A percentile compares a stretch with the other conserved stretches of the same genome.
Conservation (phyloP, 805 yeast species). For the Jamesozyma jinghongensis region DNA sequence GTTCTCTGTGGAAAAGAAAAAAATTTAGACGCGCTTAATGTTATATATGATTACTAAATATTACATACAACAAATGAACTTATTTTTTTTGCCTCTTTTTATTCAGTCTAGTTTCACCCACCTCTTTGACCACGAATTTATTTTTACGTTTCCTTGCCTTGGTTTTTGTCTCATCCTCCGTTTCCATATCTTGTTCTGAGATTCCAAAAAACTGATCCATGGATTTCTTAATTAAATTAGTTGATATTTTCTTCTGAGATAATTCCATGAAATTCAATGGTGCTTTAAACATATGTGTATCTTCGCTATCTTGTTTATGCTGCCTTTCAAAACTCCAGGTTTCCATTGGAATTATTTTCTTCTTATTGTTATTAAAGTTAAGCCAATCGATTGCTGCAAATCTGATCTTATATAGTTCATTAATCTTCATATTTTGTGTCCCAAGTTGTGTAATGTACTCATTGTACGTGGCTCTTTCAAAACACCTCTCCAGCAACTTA, state of each 20-base stretch:
- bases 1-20: too few relatives aligned
- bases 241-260: constrained; percentile 1
- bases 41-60: too few relatives aligned
- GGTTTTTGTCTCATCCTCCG: background rate
- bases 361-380: constrained; percentile 39
- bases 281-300: background rate
- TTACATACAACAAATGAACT: too few relatives aligned
- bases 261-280: constrained; percentile 3
- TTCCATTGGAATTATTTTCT: background rate
- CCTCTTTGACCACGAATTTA: constrained; percentile 1
- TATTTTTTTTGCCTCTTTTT: constrained; percentile 1
- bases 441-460: constrained; percentile 31
- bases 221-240: background rate
- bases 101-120: constrained; percentile 3
- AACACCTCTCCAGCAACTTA: constrained; percentile 27
- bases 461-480: constrained; percentile 47
- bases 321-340: background rate
- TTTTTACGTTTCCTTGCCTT: background rate
- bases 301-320: background rate
- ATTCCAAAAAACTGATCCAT: constrained; percentile 1
- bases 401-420: constrained; percentile 36
- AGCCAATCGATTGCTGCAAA: constrained; percentile 84
- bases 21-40: too few relatives aligned
- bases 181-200: background rate
- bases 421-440: constrained; percentile 29